These are phyloP conservation scores for Thelonectria discophora DNA, from an alignment of 2,329 filamentous ascomycete species.

Conservation along the genomic window DNA sequence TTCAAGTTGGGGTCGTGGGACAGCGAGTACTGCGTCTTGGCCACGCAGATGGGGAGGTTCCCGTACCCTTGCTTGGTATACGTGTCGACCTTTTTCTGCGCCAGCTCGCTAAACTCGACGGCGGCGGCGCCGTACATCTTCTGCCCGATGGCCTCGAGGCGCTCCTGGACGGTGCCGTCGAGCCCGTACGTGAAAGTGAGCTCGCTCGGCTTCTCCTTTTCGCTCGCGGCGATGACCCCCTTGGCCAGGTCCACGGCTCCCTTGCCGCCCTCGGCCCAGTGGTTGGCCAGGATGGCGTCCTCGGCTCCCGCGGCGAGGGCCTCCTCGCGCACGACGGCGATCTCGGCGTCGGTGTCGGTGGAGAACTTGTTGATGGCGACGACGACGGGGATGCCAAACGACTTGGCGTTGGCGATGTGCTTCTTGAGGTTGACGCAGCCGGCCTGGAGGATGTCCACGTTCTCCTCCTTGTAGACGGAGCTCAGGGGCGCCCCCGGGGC, in stretches of 20 bases:
- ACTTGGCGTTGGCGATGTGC: slow-evolving; percentile 89
- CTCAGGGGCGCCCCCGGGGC: slow-evolving; percentile 84
- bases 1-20: slow-evolving; percentile 94
- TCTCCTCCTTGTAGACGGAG: slow-evolving; percentile 91
- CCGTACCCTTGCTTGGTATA: slow-evolving; percentile 93
- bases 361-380: slow-evolving; percentile 98
- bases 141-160: slow-evolving; percentile 89
- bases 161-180: slow-evolving; percentile 82
- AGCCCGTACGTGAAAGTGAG: slow-evolving; percentile 88
- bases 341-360: slow-evolving; percentile 92
- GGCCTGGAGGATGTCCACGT: slow-evolving; percentile 86
- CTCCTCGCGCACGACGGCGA: slow-evolving; percentile 88
- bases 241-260: slow-evolving; percentile 90
- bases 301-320: slow-evolving; percentile 91
- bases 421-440: slow-evolving; percentile 96
- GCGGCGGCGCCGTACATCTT: slow-evolving; percentile 93
- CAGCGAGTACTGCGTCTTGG: slow-evolving; percentile 98
- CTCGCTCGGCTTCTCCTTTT: slow-evolving; percentile 85
- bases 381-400: slow-evolving; percentile 91
- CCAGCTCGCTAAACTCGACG: slow-evolving; percentile 93
- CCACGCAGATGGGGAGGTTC: slow-evolving; percentile 93
- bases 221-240: slow-evolving; percentile 82
- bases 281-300: slow-evolving; percentile 91
- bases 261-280: slow-evolving; percentile 95
- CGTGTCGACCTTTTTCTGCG: slow-evolving; percentile 94